phyloP scores from a whole-genome alignment of 2,329 filamentous ascomycete genomes.

The Aspergillus calidoustus region DNA sequence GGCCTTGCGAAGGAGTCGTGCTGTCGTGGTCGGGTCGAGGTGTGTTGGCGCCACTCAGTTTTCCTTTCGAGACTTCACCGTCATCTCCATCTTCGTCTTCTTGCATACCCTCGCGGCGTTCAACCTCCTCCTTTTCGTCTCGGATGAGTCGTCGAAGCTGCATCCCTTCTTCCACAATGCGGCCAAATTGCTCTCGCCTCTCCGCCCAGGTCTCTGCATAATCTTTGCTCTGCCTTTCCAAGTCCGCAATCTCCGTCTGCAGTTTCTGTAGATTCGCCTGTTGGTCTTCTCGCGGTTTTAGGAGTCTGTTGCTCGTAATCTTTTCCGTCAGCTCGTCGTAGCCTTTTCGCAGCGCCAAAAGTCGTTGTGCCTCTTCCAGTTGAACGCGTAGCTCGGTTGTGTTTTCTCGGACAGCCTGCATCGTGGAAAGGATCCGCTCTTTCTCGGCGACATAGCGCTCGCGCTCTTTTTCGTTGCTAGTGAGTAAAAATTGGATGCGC shows the following conservation, averaged over 20 bases:
- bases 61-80: slow-evolving; percentile 56
- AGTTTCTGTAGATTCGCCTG: slow-evolving; percentile 76
- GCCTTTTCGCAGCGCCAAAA: slow-evolving; percentile 76
- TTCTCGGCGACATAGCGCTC: slow-evolving; percentile 83
- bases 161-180: slow-evolving; percentile 90
- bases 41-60: slow-evolving; percentile 53
- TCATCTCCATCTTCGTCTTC: slow-evolving; percentile 64
- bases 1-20: slow-evolving; percentile 38
- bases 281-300: slow-evolving; percentile 85
- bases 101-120: slow-evolving; percentile 80
- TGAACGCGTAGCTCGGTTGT: slow-evolving; percentile 74
- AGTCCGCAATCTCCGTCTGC: slow-evolving; percentile 83
- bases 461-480: slow-evolving; percentile 81
- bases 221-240: slow-evolving; percentile 81
- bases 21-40: slow-evolving; percentile 55
- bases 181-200: slow-evolving; percentile 81
- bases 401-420: slow-evolving; percentile 75
- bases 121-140: slow-evolving; percentile 94
- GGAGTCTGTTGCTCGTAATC: slow-evolving; percentile 78
- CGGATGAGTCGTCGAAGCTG: slow-evolving; percentile 81
- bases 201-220: slow-evolving; percentile 85
- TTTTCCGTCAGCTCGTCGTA: slow-evolving; percentile 89
- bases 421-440: slow-evolving; percentile 75
- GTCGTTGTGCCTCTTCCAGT: slow-evolving; percentile 75
- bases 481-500: slow-evolving; percentile 83